Evolutionary conservation across 2,329 filamentous ascomycete species (phyloP).

Genomic region (Dactylellina leptospora): DNA sequence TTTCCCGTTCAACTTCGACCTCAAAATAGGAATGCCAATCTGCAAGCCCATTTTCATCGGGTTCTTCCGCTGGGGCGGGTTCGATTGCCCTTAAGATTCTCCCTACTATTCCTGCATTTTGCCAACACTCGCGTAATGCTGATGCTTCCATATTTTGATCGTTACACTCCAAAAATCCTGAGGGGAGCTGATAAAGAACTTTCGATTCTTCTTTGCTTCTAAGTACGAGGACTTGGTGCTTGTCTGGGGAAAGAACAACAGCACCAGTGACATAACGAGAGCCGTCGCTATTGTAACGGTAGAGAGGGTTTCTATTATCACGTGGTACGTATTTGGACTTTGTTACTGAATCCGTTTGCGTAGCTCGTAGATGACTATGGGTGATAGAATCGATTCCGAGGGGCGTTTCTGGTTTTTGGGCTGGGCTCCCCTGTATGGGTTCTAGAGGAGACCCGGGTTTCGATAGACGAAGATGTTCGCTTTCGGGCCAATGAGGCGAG

Average conservation of each 20-base stretch:
- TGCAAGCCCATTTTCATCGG: conserved; percentile 50
- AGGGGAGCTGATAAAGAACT: conserved; percentile 40
- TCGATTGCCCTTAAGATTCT: conserved; percentile 47
- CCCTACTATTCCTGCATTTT: conserved; percentile 49
- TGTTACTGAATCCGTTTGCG: neutral
- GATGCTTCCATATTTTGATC: conserved; percentile 54
- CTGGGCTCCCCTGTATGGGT: neutral
- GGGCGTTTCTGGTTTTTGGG: conserved; percentile 26
- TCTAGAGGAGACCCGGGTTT: neutral
- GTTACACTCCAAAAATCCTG: conserved; percentile 43
- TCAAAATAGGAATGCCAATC: conserved; percentile 53
- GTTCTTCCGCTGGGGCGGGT: conserved; percentile 49
- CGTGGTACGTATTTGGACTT: conserved; percentile 16
- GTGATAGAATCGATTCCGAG: neutral
- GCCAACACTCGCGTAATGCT: conserved; percentile 48
- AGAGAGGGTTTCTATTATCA: conserved; percentile 35
- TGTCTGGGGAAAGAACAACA: conserved; percentile 50
- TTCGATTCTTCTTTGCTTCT: conserved; percentile 45
- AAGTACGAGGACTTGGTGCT: conserved; percentile 47
- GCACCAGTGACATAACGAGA: conserved; percentile 51
- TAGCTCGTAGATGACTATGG: neutral
- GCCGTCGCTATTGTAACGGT: conserved; percentile 49
- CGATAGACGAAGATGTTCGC: neutral
- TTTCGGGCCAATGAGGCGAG: neutral
- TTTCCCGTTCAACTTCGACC: conserved; percentile 48